Conservation (phyloP, 2,329 filamentous ascomycete genomes). For the Lachnellula cervina region DNA sequence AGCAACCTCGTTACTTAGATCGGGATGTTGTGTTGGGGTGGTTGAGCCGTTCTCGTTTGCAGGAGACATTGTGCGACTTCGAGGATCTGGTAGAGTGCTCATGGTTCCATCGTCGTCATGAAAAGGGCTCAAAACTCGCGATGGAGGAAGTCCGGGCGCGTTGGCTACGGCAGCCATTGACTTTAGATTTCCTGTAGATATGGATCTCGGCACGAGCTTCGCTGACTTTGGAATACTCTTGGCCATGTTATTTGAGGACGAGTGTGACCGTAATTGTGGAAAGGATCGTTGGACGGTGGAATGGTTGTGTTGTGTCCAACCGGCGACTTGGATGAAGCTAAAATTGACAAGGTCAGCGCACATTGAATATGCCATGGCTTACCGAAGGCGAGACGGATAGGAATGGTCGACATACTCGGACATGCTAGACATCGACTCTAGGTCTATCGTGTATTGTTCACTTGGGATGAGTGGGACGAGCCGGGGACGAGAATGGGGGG, state of each 20-base stretch:
- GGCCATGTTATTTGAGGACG: conserved; percentile 45
- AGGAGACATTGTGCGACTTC: conserved; percentile 48
- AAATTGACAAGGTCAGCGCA: conserved; percentile 2
- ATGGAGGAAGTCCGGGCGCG: conserved; percentile 19
- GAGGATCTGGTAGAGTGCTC: conserved; percentile 64
- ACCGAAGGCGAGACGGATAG: background rate
- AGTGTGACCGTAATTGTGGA: conserved; percentile 50
- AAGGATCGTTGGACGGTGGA: conserved; percentile 36
- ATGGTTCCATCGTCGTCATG: conserved; percentile 54
- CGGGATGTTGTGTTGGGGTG: conserved; percentile 45
- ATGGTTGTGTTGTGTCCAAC: conserved; percentile 45
- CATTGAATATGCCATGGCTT: background rate
- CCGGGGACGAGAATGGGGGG: no score
- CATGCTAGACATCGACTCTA: conserved; percentile 1
- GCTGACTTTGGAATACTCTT: conserved; percentile 33
- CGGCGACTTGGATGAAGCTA: conserved; percentile 51
- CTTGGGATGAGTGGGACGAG: no score
- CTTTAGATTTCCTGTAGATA: conserved; percentile 35
- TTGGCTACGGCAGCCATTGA: conserved; percentile 34
- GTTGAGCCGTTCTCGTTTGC: conserved; percentile 33
- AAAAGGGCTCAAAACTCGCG: conserved; percentile 34
- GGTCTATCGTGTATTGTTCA: no score
- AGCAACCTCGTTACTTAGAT: conserved; percentile 70
- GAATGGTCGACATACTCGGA: conserved; percentile 11
- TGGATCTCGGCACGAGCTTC: conserved; percentile 32